These are phyloP conservation scores for Lasiodiplodia theobromae DNA, from an alignment of 2,329 filamentous ascomycete genomes.

Conservation along the genomic window DNA sequence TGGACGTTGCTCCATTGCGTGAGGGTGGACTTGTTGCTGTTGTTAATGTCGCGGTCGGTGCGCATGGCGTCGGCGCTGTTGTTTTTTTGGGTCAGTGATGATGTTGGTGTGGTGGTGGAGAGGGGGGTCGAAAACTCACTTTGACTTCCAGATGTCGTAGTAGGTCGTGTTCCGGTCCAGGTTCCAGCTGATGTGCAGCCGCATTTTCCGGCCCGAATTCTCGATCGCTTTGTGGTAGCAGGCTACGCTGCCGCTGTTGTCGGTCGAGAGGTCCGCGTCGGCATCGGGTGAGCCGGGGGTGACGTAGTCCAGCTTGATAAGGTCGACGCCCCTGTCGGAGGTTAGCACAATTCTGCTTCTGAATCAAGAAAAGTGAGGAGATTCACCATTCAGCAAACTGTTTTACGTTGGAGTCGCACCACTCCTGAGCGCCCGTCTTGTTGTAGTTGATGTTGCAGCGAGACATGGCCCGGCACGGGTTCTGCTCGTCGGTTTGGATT, in stretches of 20 bases:
- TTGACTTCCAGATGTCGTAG: slow-evolving; percentile 37
- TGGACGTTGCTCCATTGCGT: slow-evolving; percentile 36
- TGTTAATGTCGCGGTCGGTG: slow-evolving; percentile 40
- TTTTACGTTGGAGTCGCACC: slow-evolving; percentile 39
- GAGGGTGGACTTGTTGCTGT: slow-evolving; percentile 36
- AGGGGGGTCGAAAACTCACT: neutral
- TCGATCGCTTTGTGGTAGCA: slow-evolving; percentile 40
- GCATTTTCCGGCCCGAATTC: slow-evolving; percentile 37
- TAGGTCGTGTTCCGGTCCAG: slow-evolving; percentile 37
- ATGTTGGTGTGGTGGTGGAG: neutral
- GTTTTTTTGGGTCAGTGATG: neutral
- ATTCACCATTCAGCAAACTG: slow-evolving; percentile 37
- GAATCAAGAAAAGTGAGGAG: neutral
- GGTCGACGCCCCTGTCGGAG: slow-evolving; percentile 34
- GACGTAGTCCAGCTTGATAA: slow-evolving; percentile 41
- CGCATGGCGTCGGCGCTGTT: slow-evolving; percentile 38
- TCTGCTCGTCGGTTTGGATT: slow-evolving; percentile 34
- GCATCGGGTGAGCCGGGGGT: slow-evolving; percentile 38
- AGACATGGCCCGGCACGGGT: slow-evolving; percentile 9
- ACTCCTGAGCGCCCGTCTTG: slow-evolving; percentile 38
- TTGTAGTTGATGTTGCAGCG: slow-evolving; percentile 38
- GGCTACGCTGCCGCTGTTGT: slow-evolving; percentile 35
- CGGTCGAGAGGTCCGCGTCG: slow-evolving; percentile 33
- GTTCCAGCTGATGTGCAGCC: slow-evolving; percentile 41
- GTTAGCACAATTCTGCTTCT: neutral